Conservation (phyloP, 1,284 basidiomycete genomes). For the Malassezia equina region DNA sequence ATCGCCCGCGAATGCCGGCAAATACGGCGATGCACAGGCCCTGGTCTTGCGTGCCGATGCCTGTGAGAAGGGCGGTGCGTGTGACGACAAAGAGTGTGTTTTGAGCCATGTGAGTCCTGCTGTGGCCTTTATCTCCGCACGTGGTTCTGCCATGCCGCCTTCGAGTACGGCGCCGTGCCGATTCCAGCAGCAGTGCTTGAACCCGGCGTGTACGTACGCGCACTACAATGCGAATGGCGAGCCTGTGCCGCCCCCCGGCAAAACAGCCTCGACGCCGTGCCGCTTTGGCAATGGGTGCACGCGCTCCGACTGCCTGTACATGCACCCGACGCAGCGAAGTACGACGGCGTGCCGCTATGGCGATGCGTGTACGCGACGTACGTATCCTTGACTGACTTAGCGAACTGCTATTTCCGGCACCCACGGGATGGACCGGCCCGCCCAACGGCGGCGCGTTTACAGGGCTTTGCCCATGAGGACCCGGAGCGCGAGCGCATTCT, state of each 20-base stretch:
- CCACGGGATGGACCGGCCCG: constrained; percentile 14
- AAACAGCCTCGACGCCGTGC: constrained; percentile 1
- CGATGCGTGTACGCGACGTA: constrained; percentile 20
- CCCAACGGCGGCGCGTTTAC: constrained; percentile 12
- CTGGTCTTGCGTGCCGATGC: constrained; percentile 34
- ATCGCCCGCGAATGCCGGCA: constrained; percentile 30
- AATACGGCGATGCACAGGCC: constrained; percentile 24
- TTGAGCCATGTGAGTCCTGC: constrained; percentile 41
- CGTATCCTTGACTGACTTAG: not conserved
- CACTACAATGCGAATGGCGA: constrained; percentile 20
- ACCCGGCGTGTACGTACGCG: constrained; percentile 18
- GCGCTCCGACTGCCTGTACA: constrained; percentile 7
- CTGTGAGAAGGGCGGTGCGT: constrained; percentile 28
- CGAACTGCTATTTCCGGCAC: constrained; percentile 31
- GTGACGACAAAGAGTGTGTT: constrained; percentile 36
- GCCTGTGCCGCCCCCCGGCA: constrained; percentile 6
- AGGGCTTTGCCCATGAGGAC: constrained; percentile 11
- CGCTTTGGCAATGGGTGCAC: constrained; percentile 13
- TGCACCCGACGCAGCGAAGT: constrained; percentile 8
- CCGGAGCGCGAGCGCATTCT: constrained; percentile 12
- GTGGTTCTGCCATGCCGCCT: constrained; percentile 1
- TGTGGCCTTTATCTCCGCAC: constrained; percentile 18
- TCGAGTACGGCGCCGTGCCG: constrained; percentile 12
- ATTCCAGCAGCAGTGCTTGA: constrained; percentile 22
- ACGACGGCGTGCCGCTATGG: constrained; percentile 26